Conservation (phyloP, 805 yeast genomes). For the Debaryomyces prosopidis region DNA sequence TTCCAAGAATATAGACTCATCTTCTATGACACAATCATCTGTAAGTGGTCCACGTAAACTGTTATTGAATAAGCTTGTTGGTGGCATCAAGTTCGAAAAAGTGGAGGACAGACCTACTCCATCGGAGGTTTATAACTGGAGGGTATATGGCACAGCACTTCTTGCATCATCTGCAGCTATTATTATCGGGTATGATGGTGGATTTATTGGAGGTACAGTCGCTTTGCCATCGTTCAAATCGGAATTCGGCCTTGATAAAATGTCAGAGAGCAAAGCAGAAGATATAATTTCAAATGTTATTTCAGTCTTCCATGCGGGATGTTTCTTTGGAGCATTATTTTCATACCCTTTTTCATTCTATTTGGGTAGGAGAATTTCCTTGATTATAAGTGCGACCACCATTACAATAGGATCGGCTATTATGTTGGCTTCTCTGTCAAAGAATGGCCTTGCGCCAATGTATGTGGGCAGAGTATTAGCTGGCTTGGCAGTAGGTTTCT, state of each 20-base stretch:
- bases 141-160: conserved; percentile 43
- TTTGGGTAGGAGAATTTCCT: conserved; percentile 40
- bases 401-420: conserved; percentile 46
- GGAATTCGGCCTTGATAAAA: conserved; percentile 44
- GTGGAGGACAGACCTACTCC: conserved; percentile 46
- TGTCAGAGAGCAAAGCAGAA: conserved; percentile 22
- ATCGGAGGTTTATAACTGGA: conserved; percentile 44
- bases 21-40: neutral
- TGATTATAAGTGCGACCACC: conserved; percentile 39
- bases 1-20: neutral
- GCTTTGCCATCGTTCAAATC: conserved; percentile 42
- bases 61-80: too few species aligned
- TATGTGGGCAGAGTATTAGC: conserved; percentile 54
- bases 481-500: conserved; percentile 55
- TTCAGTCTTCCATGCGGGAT: conserved; percentile 53
- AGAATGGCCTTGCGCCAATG: conserved; percentile 44
- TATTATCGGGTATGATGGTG: conserved; percentile 56
- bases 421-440: conserved; percentile 31
- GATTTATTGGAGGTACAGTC: conserved; percentile 57
- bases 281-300: conserved; percentile 42
- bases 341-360: conserved; percentile 44
- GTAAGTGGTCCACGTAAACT: neutral
- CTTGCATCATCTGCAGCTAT: conserved; percentile 51
- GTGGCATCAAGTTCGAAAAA: conserved; percentile 22
- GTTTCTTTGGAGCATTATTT: conserved; percentile 47